Evolutionary conservation across 2,329 filamentous ascomycete genomes (phyloP), one percentile per base, ranked within the genome.

Genomic region (Xylariaceae sp.): DNA sequence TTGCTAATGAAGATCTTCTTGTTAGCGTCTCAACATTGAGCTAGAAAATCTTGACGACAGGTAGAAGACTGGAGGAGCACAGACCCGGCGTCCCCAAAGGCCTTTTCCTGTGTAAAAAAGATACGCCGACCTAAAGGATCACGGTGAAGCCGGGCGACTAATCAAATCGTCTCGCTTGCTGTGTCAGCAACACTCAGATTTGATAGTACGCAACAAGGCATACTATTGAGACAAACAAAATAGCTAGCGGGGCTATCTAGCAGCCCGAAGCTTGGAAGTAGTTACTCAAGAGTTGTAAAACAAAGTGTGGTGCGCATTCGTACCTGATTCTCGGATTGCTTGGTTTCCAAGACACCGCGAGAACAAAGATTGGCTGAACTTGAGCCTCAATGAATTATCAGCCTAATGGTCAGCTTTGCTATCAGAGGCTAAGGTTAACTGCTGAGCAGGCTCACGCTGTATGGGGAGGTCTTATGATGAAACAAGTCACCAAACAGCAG

Each of bases 111-210:
- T 13, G 10, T 16, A 37, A 9, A 9, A 15, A 13, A 15, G 20
- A 4, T 15, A 37, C 4, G n/a, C 35, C 20, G 16, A 37, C 13
- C 5, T 37, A 39, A 45, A 50, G 37, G 45, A 43, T 45, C 15
- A 46, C 47, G 55, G 55, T 52, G 47, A 58, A 45, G 39, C 53
- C 48, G 55, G 30, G 43, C 24, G 24, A 37, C 26, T 43, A 16
- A 16, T n/a, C n/a, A 52, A 48, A 52, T 40, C 24, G 35, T 55
- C 23, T 29, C 13, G 18, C 26, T 35, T 21, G 16, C 21, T 11
- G 18, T 51, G 36, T 26, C 11, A 51, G 35, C 23, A 39, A 18
- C 7, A 42, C 35, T 46, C 10, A 11, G 37, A 29, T 15, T 18
- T 7, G 16, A 42, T 13, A 35, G 35, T 27, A 16, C 24, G 33